phyloP scores from a whole-genome alignment of 257 asterid genomes.

The Phtheirospermum japonicum region DNA sequence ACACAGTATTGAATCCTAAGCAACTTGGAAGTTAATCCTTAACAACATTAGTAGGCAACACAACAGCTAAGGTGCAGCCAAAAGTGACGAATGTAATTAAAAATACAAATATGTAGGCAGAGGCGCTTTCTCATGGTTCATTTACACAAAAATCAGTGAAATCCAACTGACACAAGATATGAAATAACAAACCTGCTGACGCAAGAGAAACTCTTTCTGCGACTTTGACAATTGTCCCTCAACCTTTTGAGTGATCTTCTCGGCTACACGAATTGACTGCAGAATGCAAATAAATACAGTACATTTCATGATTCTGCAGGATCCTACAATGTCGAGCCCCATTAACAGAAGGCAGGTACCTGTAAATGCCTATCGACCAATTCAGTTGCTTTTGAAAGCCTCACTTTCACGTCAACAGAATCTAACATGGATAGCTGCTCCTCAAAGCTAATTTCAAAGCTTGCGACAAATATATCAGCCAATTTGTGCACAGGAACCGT shows the following conservation, averaged over 20 bases:
- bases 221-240: conserved; percentile 99
- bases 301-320: conserved; percentile 23
- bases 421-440: conserved; percentile 96
- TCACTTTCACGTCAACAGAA: conserved; percentile 90
- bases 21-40: not conserved
- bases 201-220: conserved; percentile 97
- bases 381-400: conserved; percentile 95
- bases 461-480: conserved; percentile 98
- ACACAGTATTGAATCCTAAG: conserved; percentile 20
- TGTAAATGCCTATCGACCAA: conserved; percentile 94
- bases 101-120: conserved; percentile 15
- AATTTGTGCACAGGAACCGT: conserved; percentile 95
- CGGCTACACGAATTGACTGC: conserved; percentile 98
- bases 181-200: conserved; percentile 79
- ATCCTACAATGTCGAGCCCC: conserved; percentile 29
- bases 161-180: conserved; percentile 12
- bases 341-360: conserved; percentile 45
- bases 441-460: conserved; percentile 96
- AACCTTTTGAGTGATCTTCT: conserved; percentile 96
- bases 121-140: conserved; percentile 22
- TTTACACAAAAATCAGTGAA: conserved; percentile 17
- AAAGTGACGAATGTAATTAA: conserved; percentile 13
- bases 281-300: conserved; percentile 29
- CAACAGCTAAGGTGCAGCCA: conserved; percentile 26
- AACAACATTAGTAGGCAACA: conserved; percentile 20